Base-by-base conservation (phyloP, 2,329 filamentous ascomycete genomes). In the Alternaria burnsii region DNA sequence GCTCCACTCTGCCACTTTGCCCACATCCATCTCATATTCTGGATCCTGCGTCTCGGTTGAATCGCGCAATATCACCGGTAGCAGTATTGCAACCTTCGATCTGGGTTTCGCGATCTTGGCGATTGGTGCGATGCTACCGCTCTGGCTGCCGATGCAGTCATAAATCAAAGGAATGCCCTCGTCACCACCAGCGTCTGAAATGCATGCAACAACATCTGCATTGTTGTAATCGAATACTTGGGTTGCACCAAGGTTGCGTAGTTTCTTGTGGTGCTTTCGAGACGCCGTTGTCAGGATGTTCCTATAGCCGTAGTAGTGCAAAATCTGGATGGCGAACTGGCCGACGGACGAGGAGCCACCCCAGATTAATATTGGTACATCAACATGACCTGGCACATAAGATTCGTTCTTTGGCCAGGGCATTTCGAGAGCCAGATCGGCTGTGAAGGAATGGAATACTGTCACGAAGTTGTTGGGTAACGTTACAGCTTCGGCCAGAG, bases 31-130 rank as follows among this genome's bases (percentile, higher is more conserved):
- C 36, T 80, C 79, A 56, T 87, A 89, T 62, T 83, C 79, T 0
- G 87, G 86, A 59, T 74, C 77, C 18, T 81, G 75, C 1, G 77
- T 78, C 5, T 82, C 78, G 0, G 78, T 82, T 0, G 86, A 82
- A 61, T 88, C 84, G 43, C 76, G 81, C 44, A 87, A 65, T 58
- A 89, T 86, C 16, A 89, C 82, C 0, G 88, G 88, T 6, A 90
- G 73, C 76, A 90, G 82, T 16, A 89, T 75, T 0, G 87, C 88
- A 0, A 89, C 85, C 24, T 76, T 85, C 4, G 80, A 76, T 0
- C 85, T 85, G 1, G 54, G 71, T 59, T 80, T 81, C 5, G 81
- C 79, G 24, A 89, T 71, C 57, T 80, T 80, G 5, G 81, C 79
- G 34, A 89, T 75, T 0, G 74, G 74, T 36, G 38, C 52, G 11